phyloP scores from a whole-genome alignment of 106 monocot genomes.

The Dendrobium chrysotoxum region DNA sequence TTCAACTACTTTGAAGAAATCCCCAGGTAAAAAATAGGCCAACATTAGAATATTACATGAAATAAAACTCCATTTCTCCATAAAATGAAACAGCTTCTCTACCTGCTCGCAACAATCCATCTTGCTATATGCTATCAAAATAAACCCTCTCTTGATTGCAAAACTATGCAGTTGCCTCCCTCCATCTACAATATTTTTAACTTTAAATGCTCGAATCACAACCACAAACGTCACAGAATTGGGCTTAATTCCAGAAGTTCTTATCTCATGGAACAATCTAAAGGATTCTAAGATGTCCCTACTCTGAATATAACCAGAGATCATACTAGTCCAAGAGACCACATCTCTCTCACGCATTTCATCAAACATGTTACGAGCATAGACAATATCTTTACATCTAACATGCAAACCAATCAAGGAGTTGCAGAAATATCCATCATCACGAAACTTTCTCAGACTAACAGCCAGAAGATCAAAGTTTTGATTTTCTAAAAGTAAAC shows the following conservation, averaged over 20 bases:
- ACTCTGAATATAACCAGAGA: slow-evolving; percentile 20
- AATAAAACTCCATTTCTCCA: slow-evolving; percentile 22
- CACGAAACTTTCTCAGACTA: too few relatives aligned
- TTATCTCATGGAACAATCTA: slow-evolving; percentile 24
- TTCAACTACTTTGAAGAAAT: slow-evolving; percentile 16
- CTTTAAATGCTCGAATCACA: slow-evolving; percentile 20
- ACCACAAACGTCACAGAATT: slow-evolving; percentile 32
- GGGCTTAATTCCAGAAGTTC: slow-evolving; percentile 15
- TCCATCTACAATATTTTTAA: neutral
- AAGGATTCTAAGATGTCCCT: slow-evolving; percentile 14
- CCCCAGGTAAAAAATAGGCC: slow-evolving; percentile 20
- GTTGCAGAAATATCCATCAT: slow-evolving; percentile 43
- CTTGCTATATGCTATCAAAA: slow-evolving; percentile 32
- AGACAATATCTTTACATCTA: neutral
- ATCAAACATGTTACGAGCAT: slow-evolving; percentile 40
- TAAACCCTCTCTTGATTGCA: slow-evolving; percentile 39
- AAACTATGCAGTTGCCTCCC: slow-evolving; percentile 27
- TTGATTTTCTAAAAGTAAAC: too few relatives aligned
- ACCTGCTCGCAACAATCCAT: slow-evolving; percentile 13
- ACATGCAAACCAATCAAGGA: slow-evolving; percentile 27
- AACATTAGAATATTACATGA: slow-evolving; percentile 64
- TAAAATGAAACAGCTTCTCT: slow-evolving; percentile 20
- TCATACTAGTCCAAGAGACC: slow-evolving; percentile 54
- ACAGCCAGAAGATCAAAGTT: too few relatives aligned
- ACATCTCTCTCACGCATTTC: slow-evolving; percentile 55